Evolutionary conservation across 495 filamentous ascomycete genomes (phyloP).

Genomic region (Thozetella sp.): DNA sequence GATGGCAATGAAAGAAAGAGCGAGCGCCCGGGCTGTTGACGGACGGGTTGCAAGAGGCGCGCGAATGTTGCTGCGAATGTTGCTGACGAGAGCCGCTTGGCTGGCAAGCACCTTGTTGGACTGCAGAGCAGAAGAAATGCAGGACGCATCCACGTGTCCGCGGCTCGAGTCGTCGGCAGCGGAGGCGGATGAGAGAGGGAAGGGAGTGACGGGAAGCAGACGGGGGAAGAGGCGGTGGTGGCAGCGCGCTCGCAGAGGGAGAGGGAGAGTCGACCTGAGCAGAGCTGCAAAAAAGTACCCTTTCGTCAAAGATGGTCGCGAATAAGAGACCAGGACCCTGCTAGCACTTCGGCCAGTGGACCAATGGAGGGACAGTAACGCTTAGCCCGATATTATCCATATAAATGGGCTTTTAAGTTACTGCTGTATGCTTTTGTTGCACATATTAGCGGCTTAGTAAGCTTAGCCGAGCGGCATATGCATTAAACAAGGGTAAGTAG

Average conservation of each 20-base stretch:
- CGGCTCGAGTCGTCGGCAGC: neutral
- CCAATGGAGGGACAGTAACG: no score
- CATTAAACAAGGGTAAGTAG: no score
- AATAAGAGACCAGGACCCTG: no score
- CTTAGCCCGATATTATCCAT: no score
- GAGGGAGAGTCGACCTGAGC: no score
- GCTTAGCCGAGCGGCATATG: no score
- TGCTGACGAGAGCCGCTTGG: neutral
- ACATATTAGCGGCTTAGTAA: no score
- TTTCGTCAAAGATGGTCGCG: no score
- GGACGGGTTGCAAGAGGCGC: neutral
- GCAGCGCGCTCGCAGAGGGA: neutral
- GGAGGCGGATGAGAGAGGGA: neutral
- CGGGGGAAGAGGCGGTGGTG: neutral
- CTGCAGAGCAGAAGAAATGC: neutral
- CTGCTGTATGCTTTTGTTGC: no score
- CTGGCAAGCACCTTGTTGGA: neutral
- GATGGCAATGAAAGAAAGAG: neutral
- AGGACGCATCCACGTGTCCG: neutral
- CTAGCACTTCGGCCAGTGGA: no score
- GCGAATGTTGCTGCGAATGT: neutral
- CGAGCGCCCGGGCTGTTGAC: neutral
- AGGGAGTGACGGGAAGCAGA: neutral
- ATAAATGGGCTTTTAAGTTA: no score
- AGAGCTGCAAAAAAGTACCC: no score